Conservation (phyloP, 2,329 filamentous ascomycete species). For the Lachnellula suecica region DNA sequence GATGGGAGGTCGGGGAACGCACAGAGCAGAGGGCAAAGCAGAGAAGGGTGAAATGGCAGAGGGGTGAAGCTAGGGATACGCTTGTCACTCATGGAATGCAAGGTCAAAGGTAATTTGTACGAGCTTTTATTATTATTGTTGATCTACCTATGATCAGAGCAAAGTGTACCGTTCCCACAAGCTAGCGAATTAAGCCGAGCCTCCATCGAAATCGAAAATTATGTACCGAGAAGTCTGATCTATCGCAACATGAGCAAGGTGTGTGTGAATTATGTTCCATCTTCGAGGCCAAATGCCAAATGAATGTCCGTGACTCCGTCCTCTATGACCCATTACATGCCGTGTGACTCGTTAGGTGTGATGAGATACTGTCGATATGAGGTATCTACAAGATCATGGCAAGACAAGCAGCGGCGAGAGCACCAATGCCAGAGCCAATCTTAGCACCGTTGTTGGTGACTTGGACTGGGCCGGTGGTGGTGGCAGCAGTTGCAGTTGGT, state of each 20-base stretch:
- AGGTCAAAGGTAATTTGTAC: neutral
- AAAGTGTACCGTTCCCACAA: neutral
- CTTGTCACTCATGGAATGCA: too few relatives aligned
- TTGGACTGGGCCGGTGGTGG: conserved; percentile 12
- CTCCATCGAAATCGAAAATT: neutral
- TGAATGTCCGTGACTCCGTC: conserved; percentile 9
- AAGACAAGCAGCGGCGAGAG: conserved; percentile 23
- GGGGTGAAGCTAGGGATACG: too few relatives aligned
- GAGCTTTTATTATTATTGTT: neutral
- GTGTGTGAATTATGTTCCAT: neutral
- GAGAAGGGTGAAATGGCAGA: too few relatives aligned
- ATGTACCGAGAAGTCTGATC: conserved; percentile 8
- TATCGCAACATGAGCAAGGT: conserved; percentile 5
- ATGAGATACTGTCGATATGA: neutral
- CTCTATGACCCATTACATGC: conserved; percentile 4
- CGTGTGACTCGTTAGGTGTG: conserved; percentile 8
- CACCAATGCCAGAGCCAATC: conserved; percentile 22
- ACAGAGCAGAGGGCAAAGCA: too few relatives aligned
- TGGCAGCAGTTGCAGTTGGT: conserved; percentile 6
- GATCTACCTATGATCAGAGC: neutral
- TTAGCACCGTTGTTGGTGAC: conserved; percentile 19
- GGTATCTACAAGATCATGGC: conserved; percentile 24
- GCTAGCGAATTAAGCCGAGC: neutral
- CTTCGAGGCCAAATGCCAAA: conserved; percentile 10
- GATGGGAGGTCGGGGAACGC: too few relatives aligned